Percentiles rank a stretch among this genome's conserved stretches.
phyloP scores from a whole-genome alignment of 1,139 yeast species.

The Pichia sp. region DNA sequence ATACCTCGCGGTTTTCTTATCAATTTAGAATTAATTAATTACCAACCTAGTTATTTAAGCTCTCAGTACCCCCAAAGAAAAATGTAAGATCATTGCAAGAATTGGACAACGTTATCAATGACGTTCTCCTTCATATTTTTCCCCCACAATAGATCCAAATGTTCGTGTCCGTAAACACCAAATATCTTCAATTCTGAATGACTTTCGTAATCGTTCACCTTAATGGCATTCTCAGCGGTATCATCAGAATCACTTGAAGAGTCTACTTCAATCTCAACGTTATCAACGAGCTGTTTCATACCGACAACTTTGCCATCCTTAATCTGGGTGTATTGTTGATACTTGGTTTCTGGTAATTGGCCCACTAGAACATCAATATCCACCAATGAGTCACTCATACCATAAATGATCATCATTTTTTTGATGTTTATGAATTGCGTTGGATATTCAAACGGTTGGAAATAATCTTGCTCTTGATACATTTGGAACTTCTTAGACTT shows the following conservation, averaged over 20 bases:
- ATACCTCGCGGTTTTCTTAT: too few relatives aligned
- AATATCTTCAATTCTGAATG: conserved; percentile 19
- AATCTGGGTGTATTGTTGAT: conserved; percentile 8
- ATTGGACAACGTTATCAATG: conserved; percentile 43
- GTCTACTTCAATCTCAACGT: conserved; percentile 13
- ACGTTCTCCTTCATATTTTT: conserved; percentile 50
- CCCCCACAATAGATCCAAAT: conserved; percentile 89
- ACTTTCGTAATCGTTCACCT: background rate
- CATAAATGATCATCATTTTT: conserved; percentile 55
- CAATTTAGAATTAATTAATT: too few relatives aligned
- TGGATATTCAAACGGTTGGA: conserved; percentile 42
- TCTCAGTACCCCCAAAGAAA: too few relatives aligned
- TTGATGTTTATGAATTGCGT: conserved; percentile 45
- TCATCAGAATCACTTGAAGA: conserved; percentile 1
- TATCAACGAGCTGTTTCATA: conserved; percentile 16
- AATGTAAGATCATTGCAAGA: conserved; percentile 25
- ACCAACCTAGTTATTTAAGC: too few relatives aligned
- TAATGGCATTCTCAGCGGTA: background rate
- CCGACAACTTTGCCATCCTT: conserved; percentile 10
- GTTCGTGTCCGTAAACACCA: conserved; percentile 63
- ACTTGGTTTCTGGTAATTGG: conserved; percentile 38
- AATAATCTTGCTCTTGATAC: conserved; percentile 62
- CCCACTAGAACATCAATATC: conserved; percentile 68
- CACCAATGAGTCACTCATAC: conserved; percentile 73
- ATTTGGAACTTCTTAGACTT: conserved; percentile 75